Base-by-base conservation (phyloP, 768 basidiomycete species). In the Boletus sp. region DNA sequence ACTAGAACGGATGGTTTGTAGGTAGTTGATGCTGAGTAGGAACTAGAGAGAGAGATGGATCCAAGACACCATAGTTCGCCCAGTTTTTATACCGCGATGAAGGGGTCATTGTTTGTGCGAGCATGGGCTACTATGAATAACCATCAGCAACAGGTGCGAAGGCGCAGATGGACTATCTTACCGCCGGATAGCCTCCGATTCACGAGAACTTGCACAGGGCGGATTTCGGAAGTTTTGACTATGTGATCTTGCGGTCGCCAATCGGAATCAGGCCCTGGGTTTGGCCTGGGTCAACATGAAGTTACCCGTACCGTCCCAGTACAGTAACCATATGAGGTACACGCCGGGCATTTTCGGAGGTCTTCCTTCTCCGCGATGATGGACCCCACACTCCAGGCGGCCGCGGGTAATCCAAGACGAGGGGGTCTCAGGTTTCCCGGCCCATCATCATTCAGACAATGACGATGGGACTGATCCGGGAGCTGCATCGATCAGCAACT, bases 51-150 rank as follows among this genome's bases (percentile, higher is more conserved):
- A 7, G 39, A 37, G 27, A 44, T 49, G 39, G 47, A 25, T 34
- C 7, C 27, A 38, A 50, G n/a, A 5, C 23, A 9, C 14, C 39
- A 37, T 39, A 8, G 4, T 19, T 15, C 34, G 13, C 8, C 41
- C n/a, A 29, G 52, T 21, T 49, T 67, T 67, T 67, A 69, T 67
- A 64, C 32, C 27, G 27, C 21, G 4, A 19, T 10, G 15, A 38
- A 47, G n/a, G 14, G 23, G 29, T 23, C 8, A 38, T 8, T 32
- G 45, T 54, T 27, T 52, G 35, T 30, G 40, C 23, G 29, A 29
- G 33, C 13, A 27, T 41, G 21, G 5, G 17, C 30, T 40, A 17
- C 37, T 23, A 34, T n/a, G 40, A 43, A 50, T 43, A 32, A 9
- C 21, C 9, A 35, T 30, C 34, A 29, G 35, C 7, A 40, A 11